Evolutionary conservation across 169 alveolate genomes (phyloP).

Genomic region (Babesia sp.): DNA sequence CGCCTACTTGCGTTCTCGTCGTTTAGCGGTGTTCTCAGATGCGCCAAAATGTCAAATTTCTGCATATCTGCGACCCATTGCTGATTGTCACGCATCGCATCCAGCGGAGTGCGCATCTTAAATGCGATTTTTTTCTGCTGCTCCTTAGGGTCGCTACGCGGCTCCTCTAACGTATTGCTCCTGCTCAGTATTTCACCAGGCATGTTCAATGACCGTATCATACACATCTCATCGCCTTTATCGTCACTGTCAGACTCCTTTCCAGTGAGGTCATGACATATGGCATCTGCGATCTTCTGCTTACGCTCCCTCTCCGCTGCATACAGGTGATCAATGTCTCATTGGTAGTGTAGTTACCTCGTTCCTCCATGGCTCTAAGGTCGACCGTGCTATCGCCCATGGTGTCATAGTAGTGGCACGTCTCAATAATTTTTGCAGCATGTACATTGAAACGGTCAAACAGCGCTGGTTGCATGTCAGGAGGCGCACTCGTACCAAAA

Average conservation of each 20-base stretch:
- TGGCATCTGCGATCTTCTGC: constrained; percentile 34
- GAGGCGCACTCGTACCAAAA: constrained; percentile 22
- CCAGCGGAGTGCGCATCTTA: constrained; percentile 16
- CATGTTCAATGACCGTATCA: constrained; percentile 52
- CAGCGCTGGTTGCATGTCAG: constrained; percentile 30
- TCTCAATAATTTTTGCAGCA: constrained; percentile 38
- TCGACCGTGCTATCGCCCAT: background rate
- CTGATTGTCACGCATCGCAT: background rate
- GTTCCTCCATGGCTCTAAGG: constrained; percentile 20
- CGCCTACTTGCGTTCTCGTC: constrained; percentile 39
- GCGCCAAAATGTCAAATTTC: background rate
- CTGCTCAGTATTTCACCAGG: constrained; percentile 21
- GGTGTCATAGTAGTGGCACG: background rate
- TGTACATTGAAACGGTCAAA: constrained; percentile 56
- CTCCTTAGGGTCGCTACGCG: background rate
- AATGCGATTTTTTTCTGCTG: background rate
- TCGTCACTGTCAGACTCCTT: background rate
- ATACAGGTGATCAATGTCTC: background rate
- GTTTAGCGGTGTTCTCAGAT: constrained; percentile 4
- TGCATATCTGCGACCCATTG: background rate
- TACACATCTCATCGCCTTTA: constrained; percentile 19
- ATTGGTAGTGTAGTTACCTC: constrained; percentile 5
- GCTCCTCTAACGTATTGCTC: background rate
- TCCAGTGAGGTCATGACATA: constrained; percentile 25
- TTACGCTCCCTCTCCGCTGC: constrained; percentile 58